Percentiles rank a stretch among this genome's conserved stretches.
These are phyloP conservation scores for Diaporthe capsici DNA, from an alignment of 2,329 filamentous ascomycete genomes.

Conservation along the genomic window DNA sequence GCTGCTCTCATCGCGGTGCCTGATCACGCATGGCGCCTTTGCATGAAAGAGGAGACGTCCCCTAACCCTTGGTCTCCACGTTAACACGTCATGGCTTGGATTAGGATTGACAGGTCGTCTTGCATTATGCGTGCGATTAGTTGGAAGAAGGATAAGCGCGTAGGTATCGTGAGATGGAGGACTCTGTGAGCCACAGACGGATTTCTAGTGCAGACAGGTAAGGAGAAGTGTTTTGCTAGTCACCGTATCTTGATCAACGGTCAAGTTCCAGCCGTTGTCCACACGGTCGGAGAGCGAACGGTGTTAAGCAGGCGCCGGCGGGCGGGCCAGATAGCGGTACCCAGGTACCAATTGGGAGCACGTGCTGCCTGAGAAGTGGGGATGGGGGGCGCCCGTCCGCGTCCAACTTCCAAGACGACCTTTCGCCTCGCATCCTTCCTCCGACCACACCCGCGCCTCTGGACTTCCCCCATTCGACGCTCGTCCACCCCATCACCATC, in stretches of 20 bases:
- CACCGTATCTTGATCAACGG: slow-evolving; percentile 3
- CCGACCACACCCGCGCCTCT: slow-evolving; percentile 39
- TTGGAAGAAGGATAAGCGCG: neutral
- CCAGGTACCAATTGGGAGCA: slow-evolving; percentile 31
- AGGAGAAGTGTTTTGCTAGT: neutral
- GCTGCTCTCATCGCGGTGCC: slow-evolving; percentile 7
- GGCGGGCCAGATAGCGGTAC: slow-evolving; percentile 18
- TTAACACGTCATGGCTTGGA: slow-evolving; percentile 28
- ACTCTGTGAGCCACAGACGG: neutral
- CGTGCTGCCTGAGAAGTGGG: slow-evolving; percentile 36
- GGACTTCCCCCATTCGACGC: slow-evolving; percentile 30
- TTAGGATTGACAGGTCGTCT: slow-evolving; percentile 20
- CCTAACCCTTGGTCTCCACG: slow-evolving; percentile 28
- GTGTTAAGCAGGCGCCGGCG: slow-evolving; percentile 19
- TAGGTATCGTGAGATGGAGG: neutral
- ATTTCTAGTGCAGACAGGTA: neutral
- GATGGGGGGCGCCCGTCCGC: slow-evolving; percentile 27
- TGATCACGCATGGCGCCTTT: neutral
- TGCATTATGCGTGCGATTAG: neutral
- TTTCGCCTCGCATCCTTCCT: slow-evolving; percentile 39
- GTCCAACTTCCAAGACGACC: slow-evolving; percentile 27
- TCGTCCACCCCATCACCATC: slow-evolving; percentile 24
- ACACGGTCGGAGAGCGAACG: slow-evolving; percentile 28
- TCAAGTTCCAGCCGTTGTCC: slow-evolving; percentile 16
- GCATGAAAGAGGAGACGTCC: slow-evolving; percentile 1